A percentile compares a stretch with the other conserved stretches of the same genome.
Evolutionary conservation across 768 basidiomycete species (phyloP).

Genomic region (Cystofilobasidium ferigula): DNA sequence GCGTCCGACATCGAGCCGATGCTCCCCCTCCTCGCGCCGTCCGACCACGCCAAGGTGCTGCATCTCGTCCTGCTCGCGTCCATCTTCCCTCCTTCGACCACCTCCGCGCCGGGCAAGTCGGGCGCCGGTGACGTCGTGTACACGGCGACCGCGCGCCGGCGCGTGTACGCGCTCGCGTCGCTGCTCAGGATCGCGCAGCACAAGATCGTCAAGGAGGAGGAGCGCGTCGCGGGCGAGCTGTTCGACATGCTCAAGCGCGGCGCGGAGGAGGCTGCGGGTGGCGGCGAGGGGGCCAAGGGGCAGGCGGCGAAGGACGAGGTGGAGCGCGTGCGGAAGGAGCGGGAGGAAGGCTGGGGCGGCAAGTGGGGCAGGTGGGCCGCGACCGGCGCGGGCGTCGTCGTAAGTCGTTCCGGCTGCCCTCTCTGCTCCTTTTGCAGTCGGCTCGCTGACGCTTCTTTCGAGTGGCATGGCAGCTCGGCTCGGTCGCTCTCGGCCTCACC

Average conservation of each 20-base stretch:
- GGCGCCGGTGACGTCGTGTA: constrained; percentile 17
- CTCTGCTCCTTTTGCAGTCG: not conserved
- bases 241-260: constrained; percentile 25
- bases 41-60: not conserved
- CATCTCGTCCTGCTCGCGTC: constrained; percentile 10
- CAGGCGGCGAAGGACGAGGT: constrained; percentile 28
- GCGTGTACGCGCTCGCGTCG: constrained; percentile 21
- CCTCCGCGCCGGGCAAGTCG: not conserved
- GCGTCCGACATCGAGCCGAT: constrained; percentile 6
- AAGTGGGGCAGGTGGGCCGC: constrained; percentile 36
- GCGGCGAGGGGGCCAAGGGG: constrained; percentile 30
- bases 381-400: constrained; percentile 40
- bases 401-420: constrained; percentile 3
- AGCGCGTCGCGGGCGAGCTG: constrained; percentile 26
- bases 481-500: constrained; percentile 40
- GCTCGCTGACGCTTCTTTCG: not conserved
- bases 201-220: constrained; percentile 27
- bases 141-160: constrained; percentile 26
- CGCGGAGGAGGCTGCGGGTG: constrained; percentile 2
- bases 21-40: not conserved
- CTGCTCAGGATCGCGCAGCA: constrained; percentile 24
- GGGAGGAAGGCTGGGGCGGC: constrained; percentile 41
- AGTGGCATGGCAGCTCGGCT: constrained; percentile 36
- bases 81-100: constrained; percentile 13
- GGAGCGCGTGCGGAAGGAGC: constrained; percentile 33